Conservation (phyloP, 1,284 basidiomycete species). For the Naganishia albida region DNA sequence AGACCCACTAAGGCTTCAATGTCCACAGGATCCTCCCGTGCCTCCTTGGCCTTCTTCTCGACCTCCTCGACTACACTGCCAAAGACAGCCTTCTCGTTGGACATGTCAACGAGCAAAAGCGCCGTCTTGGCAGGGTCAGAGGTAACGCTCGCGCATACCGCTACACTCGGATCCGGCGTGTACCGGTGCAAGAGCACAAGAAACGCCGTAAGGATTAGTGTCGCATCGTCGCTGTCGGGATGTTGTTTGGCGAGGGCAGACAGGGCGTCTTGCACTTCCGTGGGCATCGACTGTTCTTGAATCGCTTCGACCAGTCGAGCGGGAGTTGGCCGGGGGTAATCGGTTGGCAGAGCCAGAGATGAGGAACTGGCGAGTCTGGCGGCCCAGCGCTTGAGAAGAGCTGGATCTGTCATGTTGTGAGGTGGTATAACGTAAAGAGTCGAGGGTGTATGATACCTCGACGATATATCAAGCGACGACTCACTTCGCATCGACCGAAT, state of each 20-base stretch:
- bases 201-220: slow-evolving; percentile 82
- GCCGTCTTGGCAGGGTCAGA: slow-evolving; percentile 54
- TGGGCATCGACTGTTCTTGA: slow-evolving; percentile 65
- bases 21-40: slow-evolving; percentile 77
- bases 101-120: slow-evolving; percentile 79
- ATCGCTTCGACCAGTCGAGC: slow-evolving; percentile 78
- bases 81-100: slow-evolving; percentile 78
- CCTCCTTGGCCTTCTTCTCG: slow-evolving; percentile 73
- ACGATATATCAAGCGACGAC: neutral
- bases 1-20: slow-evolving; percentile 72
- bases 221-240: slow-evolving; percentile 67
- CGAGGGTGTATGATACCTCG: neutral
- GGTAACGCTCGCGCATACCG: slow-evolving; percentile 76
- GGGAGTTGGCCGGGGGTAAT: slow-evolving; percentile 82
- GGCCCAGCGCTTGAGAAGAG: slow-evolving; percentile 50
- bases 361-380: slow-evolving; percentile 65
- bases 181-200: slow-evolving; percentile 88
- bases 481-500: neutral
- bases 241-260: slow-evolving; percentile 54
- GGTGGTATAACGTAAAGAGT: neutral
- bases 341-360: slow-evolving; percentile 89
- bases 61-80: slow-evolving; percentile 74
- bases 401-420: slow-evolving; percentile 32
- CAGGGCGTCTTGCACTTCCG: slow-evolving; percentile 49
- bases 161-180: slow-evolving; percentile 91